Evolutionary conservation across 179 eudicot species (phyloP), one percentile per base, ranked within the genome.

Genomic region (Carnegiea gigantea): DNA sequence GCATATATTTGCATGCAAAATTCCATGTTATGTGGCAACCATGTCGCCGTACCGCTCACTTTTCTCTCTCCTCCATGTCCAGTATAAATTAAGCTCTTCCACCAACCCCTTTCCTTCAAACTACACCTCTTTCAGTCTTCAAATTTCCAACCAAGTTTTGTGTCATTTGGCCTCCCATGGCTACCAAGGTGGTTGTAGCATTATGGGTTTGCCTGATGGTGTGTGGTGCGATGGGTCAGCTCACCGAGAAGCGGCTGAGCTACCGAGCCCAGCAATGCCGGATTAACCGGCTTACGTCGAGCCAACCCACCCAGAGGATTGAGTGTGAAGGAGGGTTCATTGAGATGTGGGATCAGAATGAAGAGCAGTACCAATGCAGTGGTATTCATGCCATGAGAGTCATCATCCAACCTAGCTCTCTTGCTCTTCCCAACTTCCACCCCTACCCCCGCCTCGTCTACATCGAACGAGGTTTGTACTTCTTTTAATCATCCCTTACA

Each of bases 321-420:
- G 84, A 92, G 73, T 88, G 84, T 18, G 95, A 93, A 70, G 97
- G 89, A 13, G 95, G 95, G 44, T 67, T 81, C 57, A 80, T 86
- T 23, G 97, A 93, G 82, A 1, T 85, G 54, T 93, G 97, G 97
- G 89, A 90, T 78, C 87, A 86, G 24, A 81, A 73, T 14, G 89
- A 92, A 46, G 90, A 92, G 21, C 92, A 92, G 82, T 93, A 86
- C 84, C 94, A 87, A 75, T 93, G 97, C 44, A 91, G 87, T 77
- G 95, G 93, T 5, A 86, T 93, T 13, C 83, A 86, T 21, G 88
- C 97, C 4, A 43, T 85, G 84, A 88, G 88, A 82, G 57, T 84
- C 24, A 84, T 81, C 28, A 26, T 93, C 23, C 89, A 81, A 46
- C 92, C 89, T 12, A 85, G 89, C 57, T 82, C 87, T n/a, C 93